These are phyloP conservation scores for Apiospora koreana DNA, from an alignment of 2,329 filamentous ascomycete genomes.

Conservation along the genomic window DNA sequence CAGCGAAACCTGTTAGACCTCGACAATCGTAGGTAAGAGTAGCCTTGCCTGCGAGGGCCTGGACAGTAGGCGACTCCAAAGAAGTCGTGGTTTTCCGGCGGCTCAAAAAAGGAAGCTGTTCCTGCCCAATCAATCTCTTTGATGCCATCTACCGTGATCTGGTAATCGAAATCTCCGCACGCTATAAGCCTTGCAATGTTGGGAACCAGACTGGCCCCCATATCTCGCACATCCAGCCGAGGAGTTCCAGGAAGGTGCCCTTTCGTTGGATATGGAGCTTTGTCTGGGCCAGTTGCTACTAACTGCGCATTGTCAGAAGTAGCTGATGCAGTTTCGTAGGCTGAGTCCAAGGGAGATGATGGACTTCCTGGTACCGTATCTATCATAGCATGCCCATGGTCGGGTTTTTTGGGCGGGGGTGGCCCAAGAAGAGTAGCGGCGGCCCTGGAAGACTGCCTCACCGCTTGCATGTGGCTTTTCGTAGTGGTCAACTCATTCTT, in stretches of 20 bases:
- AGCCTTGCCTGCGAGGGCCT: not conserved
- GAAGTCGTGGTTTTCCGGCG: not conserved
- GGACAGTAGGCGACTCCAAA: not conserved
- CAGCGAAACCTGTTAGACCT: not conserved
- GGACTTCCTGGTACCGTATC: not conserved
- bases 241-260: not conserved
- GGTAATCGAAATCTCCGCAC: not conserved
- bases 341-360: not conserved
- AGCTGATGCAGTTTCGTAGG: not conserved
- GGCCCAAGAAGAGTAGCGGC: not conserved
- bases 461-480: not conserved
- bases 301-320: not conserved
- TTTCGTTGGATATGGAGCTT: no score
- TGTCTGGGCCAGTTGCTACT: no score
- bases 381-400: not conserved
- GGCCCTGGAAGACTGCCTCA: not conserved
- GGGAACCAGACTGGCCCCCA: not conserved
- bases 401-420: not conserved
- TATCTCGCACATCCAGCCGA: not conserved
- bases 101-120: not conserved
- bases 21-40: not conserved
- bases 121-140: not conserved
- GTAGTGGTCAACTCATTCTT: not conserved
- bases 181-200: not conserved
- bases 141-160: not conserved